Percentiles rank a stretch among this genome's conserved stretches.
Evolutionary conservation across 2,329 filamentous ascomycete genomes (phyloP).

Genomic region (Aspergillus fumigatus): DNA sequence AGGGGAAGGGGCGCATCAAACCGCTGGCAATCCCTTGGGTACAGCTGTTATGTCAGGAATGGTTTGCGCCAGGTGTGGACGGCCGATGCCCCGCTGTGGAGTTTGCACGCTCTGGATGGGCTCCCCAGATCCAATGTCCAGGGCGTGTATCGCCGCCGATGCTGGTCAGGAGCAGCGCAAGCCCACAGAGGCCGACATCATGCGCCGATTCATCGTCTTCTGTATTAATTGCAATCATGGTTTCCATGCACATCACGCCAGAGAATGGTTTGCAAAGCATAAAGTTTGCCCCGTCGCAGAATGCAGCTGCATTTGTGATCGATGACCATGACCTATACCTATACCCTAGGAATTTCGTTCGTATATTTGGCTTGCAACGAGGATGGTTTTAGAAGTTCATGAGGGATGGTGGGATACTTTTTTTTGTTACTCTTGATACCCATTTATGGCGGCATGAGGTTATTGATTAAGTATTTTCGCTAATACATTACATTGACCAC

Average conservation of each 20-base stretch:
- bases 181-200: slow-evolving; percentile 38
- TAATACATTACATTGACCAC: not conserved
- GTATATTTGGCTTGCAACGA: not conserved
- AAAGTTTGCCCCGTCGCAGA: slow-evolving; percentile 39
- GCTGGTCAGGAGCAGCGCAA: slow-evolving; percentile 22
- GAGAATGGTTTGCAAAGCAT: slow-evolving; percentile 53
- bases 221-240: slow-evolving; percentile 62
- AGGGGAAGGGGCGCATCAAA: slow-evolving; percentile 32
- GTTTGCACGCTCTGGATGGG: slow-evolving; percentile 61
- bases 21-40: slow-evolving; percentile 32
- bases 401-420: not conserved
- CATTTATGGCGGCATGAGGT: not conserved
- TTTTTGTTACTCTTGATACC: not conserved
- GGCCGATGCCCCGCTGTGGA: slow-evolving; percentile 59
- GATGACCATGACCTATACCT: slow-evolving; percentile 15
- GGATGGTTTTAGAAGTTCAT: not conserved
- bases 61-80: slow-evolving; percentile 57
- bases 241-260: slow-evolving; percentile 60
- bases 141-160: slow-evolving; percentile 32
- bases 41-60: slow-evolving; percentile 43
- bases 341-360: not conserved
- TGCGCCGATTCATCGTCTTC: slow-evolving; percentile 55
- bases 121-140: slow-evolving; percentile 50
- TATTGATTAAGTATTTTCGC: not conserved
- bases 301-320: slow-evolving; percentile 39